Conservation (phyloP, 2,329 filamentous ascomycete species). For the Apiospora saccharicola region DNA sequence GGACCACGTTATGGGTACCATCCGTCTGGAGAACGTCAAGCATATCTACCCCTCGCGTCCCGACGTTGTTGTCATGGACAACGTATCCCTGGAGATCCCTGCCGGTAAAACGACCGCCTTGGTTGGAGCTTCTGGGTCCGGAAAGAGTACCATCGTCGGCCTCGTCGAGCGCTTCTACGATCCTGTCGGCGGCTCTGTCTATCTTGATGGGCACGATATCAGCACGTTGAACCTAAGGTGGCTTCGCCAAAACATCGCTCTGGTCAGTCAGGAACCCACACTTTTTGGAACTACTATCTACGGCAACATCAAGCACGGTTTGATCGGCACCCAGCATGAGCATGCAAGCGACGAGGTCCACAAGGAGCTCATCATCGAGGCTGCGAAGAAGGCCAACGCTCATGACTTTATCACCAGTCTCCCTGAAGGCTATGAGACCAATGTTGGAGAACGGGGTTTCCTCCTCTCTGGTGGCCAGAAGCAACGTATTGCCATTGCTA, state of each 20-base stretch:
- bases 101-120: conserved; percentile 92
- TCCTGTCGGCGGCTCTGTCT: conserved; percentile 79
- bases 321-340: conserved; percentile 85
- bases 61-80: conserved; percentile 87
- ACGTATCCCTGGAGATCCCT: conserved; percentile 80
- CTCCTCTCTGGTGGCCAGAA: conserved; percentile 94
- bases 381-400: conserved; percentile 90
- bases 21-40: conserved; percentile 83
- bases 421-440: conserved; percentile 89
- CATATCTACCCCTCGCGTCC: conserved; percentile 95
- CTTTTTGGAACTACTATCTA: conserved; percentile 90
- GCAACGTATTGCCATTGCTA: conserved; percentile 93
- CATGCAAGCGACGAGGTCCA: conserved; percentile 71
- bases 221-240: conserved; percentile 84
- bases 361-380: conserved; percentile 75
- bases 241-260: conserved; percentile 89
- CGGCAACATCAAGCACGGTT: conserved; percentile 87
- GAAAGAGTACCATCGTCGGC: conserved; percentile 94
- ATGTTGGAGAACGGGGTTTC: conserved; percentile 95
- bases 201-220: conserved; percentile 85
- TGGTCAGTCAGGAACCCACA: conserved; percentile 93
- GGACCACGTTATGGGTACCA: conserved; percentile 75
- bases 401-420: conserved; percentile 87
- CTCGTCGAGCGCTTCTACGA: conserved; percentile 94
- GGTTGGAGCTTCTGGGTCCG: conserved; percentile 92